Base-by-base conservation (phyloP, 768 basidiomycete species). In the Termitomyces sp. region DNA sequence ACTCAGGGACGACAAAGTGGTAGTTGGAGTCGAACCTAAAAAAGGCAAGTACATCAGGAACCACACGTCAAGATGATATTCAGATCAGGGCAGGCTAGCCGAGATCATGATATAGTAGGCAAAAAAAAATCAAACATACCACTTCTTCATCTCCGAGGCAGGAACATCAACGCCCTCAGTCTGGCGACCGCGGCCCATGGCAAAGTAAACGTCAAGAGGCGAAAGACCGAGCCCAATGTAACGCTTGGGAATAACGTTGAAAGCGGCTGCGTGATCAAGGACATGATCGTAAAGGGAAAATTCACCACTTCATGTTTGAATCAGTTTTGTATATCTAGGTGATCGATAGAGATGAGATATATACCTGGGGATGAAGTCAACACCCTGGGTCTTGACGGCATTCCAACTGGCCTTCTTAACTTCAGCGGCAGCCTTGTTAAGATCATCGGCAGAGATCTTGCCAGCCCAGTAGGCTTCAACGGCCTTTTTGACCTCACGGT, bases 111-210 rank as follows among this genome's bases (percentile, higher is more conserved):
- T 35, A 42, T 23, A 34, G 39, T 27, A 32, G 14, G 35, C n/a
- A 39, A 59, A 28, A 49, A 49, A n/a, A 34, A 51, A 40, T 6
- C 8, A 11, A 40, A 77, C 86, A 65, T 68, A 92, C 96, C 97
- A 99, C 76, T 98, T 98, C 84, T 97, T 98, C 97, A 98, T 98
- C 80, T 98, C 95, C 61, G 84, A 93, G 47, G 95, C 94, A 49
- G 92, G 93, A 62, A 98, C 94, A 76, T 99, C 97, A 66, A 98
- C 95, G 58, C 86, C 88, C 61, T 85, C 91, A 41, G 89, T 81
- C 76, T 99, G 97, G 63, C 96, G 92, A 56, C 97, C 97, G 76
- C 97, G 96, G 53, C 96, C 97, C 91, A 98, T 95, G 66, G 97
- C 97, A 66, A 99, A 98, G 77, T 91, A 97, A 70, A 94, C 86